A percentile compares a stretch with the other conserved stretches of the same genome.
These are phyloP conservation scores for Euphorbia peplus DNA, from an alignment of 345 rosid genomes.

Conservation along the genomic window DNA sequence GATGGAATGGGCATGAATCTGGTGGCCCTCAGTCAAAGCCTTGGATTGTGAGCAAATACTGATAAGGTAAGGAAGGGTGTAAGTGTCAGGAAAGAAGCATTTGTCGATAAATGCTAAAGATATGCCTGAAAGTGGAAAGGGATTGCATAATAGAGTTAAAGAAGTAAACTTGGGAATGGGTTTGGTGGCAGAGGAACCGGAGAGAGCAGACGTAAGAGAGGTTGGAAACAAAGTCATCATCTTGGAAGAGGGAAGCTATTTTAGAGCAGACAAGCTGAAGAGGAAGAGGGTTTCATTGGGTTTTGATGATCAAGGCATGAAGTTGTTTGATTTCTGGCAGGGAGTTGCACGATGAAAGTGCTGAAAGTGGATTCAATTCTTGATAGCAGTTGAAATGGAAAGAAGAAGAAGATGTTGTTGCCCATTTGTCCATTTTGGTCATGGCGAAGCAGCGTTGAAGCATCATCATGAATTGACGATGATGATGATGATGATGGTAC, in stretches of 20 bases:
- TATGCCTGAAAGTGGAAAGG: conserved; percentile 21
- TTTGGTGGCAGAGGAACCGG: conserved; percentile 10
- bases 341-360: conserved; percentile 34
- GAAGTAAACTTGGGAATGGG: conserved; percentile 6
- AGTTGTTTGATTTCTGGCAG: conserved; percentile 30
- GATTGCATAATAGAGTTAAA: conserved; percentile 41
- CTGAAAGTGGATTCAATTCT: conserved; percentile 9
- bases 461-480: not conserved
- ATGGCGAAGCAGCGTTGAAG: not conserved
- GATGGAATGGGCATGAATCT: conserved; percentile 42
- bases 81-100: conserved; percentile 41
- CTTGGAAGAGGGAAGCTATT: conserved; percentile 13
- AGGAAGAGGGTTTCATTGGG: conserved; percentile 13
- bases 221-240: conserved; percentile 5
- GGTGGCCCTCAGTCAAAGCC: conserved; percentile 32
- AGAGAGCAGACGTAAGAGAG: conserved; percentile 25
- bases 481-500: not conserved
- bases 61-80: conserved; percentile 45
- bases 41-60: conserved; percentile 34
- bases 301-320: conserved; percentile 36
- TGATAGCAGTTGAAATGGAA: not conserved
- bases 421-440: not conserved
- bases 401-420: too few species aligned
- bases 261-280: conserved; percentile 22
- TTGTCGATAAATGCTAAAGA: conserved; percentile 25